Conservation (phyloP, 805 yeast genomes). For the Starmerella bombicola region DNA sequence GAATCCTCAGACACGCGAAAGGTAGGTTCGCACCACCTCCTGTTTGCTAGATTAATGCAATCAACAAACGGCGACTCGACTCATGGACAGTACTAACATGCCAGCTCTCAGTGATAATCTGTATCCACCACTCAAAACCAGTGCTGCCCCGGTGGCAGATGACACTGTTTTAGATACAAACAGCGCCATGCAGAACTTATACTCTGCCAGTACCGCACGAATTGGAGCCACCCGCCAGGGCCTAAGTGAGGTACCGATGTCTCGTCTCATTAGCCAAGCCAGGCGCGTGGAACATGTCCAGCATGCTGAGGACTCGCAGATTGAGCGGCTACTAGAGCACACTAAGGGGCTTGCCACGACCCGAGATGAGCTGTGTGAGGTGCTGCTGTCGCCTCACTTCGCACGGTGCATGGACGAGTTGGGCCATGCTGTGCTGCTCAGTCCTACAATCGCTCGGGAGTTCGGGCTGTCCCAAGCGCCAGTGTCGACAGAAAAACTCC, state of each 20-base stretch:
- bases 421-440: conserved; percentile 31
- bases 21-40: too few species aligned
- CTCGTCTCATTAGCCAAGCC: conserved; percentile 2
- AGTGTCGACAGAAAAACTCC: conserved; percentile 5
- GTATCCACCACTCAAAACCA: too few species aligned
- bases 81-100: too few species aligned
- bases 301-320: conserved; percentile 26
- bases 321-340: conserved; percentile 30
- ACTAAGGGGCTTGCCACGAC: conserved; percentile 34
- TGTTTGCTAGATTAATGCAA: not conserved
- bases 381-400: conserved; percentile 40
- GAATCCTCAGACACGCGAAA: not conserved
- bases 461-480: conserved; percentile 10
- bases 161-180: too few species aligned
- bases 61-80: not conserved
- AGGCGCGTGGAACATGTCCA: conserved; percentile 29
- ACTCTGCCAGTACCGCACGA: not conserved
- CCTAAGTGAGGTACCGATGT: conserved; percentile 1
- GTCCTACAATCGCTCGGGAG: conserved; percentile 27
- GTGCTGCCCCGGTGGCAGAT: too few species aligned
- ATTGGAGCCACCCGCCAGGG: not conserved
- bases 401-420: conserved; percentile 34
- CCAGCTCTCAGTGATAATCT: too few species aligned
- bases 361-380: conserved; percentile 32
- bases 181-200: too few species aligned